Evolutionary conservation across 1,139 yeast species (phyloP).

Genomic region (Blastobotrys arbuscula): DNA sequence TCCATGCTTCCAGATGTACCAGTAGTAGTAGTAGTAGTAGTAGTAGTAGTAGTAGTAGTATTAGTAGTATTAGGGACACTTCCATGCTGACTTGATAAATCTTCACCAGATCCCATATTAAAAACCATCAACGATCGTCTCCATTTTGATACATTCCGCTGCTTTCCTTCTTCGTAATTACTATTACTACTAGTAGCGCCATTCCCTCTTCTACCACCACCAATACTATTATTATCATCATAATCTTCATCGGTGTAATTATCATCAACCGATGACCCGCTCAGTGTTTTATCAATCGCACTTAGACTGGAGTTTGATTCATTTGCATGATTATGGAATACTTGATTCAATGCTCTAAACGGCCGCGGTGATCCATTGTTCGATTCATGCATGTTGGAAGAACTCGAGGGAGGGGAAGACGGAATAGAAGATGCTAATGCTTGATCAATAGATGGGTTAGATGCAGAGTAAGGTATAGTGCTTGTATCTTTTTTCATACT

Average conservation of each 20-base stretch:
- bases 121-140: slow-evolving; percentile 29
- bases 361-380: slow-evolving; percentile 4
- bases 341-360: background rate
- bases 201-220: slow-evolving; percentile 18
- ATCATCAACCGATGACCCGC: slow-evolving; percentile 19
- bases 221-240: slow-evolving; percentile 10
- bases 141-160: slow-evolving; percentile 26
- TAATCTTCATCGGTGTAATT: background rate
- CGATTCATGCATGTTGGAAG: background rate
- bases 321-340: slow-evolving; percentile 18
- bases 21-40: background rate
- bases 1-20: background rate
- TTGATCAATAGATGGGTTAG: slow-evolving; percentile 24
- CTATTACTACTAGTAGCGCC: background rate
- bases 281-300: slow-evolving; percentile 17
- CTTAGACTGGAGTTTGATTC: slow-evolving; percentile 23
- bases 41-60: background rate
- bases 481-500: background rate
- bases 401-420: slow-evolving; percentile 6
- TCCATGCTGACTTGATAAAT: slow-evolving; percentile 2
- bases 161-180: background rate
- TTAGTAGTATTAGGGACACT: slow-evolving; percentile 2
- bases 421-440: slow-evolving; percentile 19
- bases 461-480: slow-evolving; percentile 3
- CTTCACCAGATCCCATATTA: slow-evolving; percentile 12